Evolutionary conservation across 78 protist genomes (phyloP), one percentile per base, ranked within the genome.

Genomic region (slime mould (Dictyostelium discoideum)): DNA sequence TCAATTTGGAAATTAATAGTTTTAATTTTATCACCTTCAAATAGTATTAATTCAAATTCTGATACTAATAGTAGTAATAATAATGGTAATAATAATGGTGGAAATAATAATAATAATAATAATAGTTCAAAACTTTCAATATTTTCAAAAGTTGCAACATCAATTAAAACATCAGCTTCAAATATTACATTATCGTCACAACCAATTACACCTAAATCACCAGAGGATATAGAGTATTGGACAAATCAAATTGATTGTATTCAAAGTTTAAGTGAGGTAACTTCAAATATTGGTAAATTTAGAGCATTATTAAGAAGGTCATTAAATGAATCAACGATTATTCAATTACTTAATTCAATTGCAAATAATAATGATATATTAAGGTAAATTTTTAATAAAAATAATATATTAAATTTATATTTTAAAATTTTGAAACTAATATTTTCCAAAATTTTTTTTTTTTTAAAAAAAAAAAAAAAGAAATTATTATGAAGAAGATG

Each of bases 401-500:
- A 32, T 32, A 32, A 32, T 32, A 32, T 32, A 32, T n/a, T n/a
- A n/a, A n/a, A n/a, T 32, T 32, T 32, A 32, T 32, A 32, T 32
- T 32, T 32, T 32, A 1, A 32, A 32, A 32, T 32, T 32, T 32
- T 80, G 14, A 50, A 20, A 3, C 22, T n/a, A 37, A 78, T 78
- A 40, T 76, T 79, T 42, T 11, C 60, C 37, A 32, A 32, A 32
- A 1, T 32, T 32, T 32, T 32, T 32, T 32, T n/a, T n/a, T n/a
- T n/a, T n/a, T n/a, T n/a, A n/a, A n/a, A n/a, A n/a, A n/a, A n/a
- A n/a, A n/a, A n/a, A n/a, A n/a, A n/a, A 32, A 32, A 60, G 84
- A 48, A 80, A 20, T 40, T 10, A 90, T 67, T 90, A 82, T 82
- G 88, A 90, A 50, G 94, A 90, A 10, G 94, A 90, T 29, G 29